Conservation (phyloP, 192 early-diverging fungal species). For the Anaeromyces robustus region DNA sequence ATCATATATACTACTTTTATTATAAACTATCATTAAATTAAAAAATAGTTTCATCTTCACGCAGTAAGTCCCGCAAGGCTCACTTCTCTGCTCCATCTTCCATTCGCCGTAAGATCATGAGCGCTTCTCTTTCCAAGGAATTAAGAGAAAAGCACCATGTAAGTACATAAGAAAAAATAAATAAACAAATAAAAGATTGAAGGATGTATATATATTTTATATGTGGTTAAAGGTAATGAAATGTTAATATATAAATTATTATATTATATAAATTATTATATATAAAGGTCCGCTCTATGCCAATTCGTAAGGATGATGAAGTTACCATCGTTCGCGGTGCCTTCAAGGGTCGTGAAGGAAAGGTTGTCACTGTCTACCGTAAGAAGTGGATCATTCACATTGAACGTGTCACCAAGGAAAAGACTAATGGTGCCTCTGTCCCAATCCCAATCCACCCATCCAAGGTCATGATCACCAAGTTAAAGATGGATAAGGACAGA, state of each 20-base stretch:
- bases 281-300: constrained; percentile 74
- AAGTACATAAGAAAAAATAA: constrained; percentile 5
- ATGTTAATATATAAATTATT: too few species aligned
- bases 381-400: constrained; percentile 99
- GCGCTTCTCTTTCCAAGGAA: constrained; percentile 92
- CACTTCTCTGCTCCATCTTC: constrained; percentile 95
- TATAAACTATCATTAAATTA: neutral
- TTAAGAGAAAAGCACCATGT: constrained; percentile 91
- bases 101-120: constrained; percentile 92
- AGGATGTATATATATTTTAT: too few species aligned
- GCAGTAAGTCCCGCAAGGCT: constrained; percentile 90
- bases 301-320: constrained; percentile 96
- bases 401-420: constrained; percentile 90
- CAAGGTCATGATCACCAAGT: constrained; percentile 91
- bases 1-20: neutral
- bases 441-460: constrained; percentile 93
- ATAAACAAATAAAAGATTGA: too few species aligned
- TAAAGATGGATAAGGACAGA: constrained; percentile 96
- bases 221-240: too few species aligned
- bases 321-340: constrained; percentile 87
- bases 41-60: constrained; percentile 59
- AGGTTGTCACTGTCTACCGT: constrained; percentile 92
- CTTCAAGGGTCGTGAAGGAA: constrained; percentile 94
- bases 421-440: constrained; percentile 88
- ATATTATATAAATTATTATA: neutral